Conservation (phyloP, 306 rosid genomes). For the Purshia tridentata region DNA sequence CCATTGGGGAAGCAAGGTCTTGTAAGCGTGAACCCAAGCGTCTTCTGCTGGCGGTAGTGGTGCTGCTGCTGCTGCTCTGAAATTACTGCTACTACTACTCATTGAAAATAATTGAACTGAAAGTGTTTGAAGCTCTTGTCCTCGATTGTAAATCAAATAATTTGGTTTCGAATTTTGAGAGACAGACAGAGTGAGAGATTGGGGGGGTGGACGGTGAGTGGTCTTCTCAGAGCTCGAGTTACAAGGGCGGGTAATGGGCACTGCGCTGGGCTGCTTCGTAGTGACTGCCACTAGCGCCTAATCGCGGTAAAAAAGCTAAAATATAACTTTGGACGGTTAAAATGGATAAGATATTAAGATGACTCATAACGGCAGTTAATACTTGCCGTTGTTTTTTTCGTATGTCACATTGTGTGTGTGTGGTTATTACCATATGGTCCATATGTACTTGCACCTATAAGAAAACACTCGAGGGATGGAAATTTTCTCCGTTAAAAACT, state of each 20-base stretch:
- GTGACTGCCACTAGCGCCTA: not conserved
- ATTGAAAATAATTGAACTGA: conserved; percentile 16
- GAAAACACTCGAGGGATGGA: too few species aligned
- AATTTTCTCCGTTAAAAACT: too few species aligned
- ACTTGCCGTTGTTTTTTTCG: too few species aligned
- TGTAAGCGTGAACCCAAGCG: conserved; percentile 50
- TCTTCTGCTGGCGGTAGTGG: conserved; percentile 50
- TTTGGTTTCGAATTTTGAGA: not conserved
- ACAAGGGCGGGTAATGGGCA: conserved; percentile 6
- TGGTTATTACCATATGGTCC: too few species aligned
- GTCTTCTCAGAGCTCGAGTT: not conserved
- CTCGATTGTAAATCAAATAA: not conserved
- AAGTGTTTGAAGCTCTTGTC: not conserved
- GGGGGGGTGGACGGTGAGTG: not conserved
- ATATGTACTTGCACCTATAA: too few species aligned
- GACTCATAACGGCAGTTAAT: too few species aligned
- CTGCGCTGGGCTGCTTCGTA: not conserved
- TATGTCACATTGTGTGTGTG: too few species aligned
- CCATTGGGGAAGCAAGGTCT: conserved; percentile 48
- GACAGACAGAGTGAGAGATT: too few species aligned
- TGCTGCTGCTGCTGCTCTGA: conserved; percentile 39
- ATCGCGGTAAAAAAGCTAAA: not conserved
- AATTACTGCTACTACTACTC: conserved; percentile 28
- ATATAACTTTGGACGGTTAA: not conserved
- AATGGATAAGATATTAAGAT: too few species aligned